Evolutionary conservation across 768 basidiomycete genomes (phyloP).

Genomic region (Chalciporus sphaerocephalus): DNA sequence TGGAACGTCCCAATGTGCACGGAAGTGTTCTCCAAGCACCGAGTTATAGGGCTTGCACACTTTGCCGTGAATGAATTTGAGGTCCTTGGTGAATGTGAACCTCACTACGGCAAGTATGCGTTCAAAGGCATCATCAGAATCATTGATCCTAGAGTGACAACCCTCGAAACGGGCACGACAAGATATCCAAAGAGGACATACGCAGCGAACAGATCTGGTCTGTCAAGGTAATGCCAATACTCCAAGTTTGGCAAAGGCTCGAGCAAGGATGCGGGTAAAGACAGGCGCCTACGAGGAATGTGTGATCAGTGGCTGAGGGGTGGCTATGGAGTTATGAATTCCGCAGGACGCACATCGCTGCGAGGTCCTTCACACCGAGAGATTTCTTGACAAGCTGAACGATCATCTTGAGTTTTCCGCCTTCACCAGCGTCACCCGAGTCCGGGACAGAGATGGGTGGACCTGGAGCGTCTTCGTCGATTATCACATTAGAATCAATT

Average conservation of each 20-base stretch:
- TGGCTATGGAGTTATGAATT: not conserved
- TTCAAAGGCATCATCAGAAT: constrained; percentile 87
- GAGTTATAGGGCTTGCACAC: constrained; percentile 93
- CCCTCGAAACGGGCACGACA: constrained; percentile 2
- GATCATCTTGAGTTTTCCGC: constrained; percentile 92
- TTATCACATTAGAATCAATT: constrained; percentile 2
- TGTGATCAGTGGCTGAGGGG: constrained; percentile 14
- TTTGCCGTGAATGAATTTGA: constrained; percentile 89
- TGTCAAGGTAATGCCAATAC: constrained; percentile 92
- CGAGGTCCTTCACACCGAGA: constrained; percentile 92
- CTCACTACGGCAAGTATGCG: constrained; percentile 91
- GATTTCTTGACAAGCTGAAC: constrained; percentile 86
- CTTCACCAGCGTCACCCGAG: constrained; percentile 69
- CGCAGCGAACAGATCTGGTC: constrained; percentile 90
- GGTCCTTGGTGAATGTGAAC: constrained; percentile 88
- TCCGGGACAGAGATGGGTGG: constrained; percentile 68
- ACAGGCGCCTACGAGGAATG: constrained; percentile 64
- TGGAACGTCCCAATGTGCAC: constrained; percentile 78
- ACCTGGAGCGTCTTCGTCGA: constrained; percentile 50
- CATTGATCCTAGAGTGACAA: constrained; percentile 67
- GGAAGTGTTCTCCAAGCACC: constrained; percentile 85
- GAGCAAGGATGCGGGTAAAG: constrained; percentile 86
- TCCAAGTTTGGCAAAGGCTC: constrained; percentile 95
- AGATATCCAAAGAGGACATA: constrained; percentile 41
- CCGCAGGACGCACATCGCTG: constrained; percentile 66